A percentile compares a stretch with the other conserved stretches of the same genome.
These are phyloP conservation scores for Opeltia flavorubescens DNA, from an alignment of 495 filamentous ascomycete species.

Conservation along the genomic window DNA sequence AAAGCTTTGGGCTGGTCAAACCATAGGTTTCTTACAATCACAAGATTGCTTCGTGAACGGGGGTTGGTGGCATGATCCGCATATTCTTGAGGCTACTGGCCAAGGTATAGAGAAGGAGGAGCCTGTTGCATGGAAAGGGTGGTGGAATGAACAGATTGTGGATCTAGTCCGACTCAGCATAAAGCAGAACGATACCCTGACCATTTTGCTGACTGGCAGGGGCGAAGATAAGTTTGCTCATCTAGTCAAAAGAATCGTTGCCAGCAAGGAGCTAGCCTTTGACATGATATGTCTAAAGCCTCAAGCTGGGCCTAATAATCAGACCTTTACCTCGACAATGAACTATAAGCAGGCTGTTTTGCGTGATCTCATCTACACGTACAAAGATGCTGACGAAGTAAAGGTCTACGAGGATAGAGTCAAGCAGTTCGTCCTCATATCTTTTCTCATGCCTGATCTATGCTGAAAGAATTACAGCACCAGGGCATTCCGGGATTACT, in stretches of 20 bases:
- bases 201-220: constrained; percentile 81
- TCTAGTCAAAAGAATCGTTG: constrained; percentile 70
- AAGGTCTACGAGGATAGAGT: constrained; percentile 51
- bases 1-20: constrained; percentile 68
- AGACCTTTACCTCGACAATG: constrained; percentile 68
- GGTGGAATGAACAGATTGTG: constrained; percentile 92
- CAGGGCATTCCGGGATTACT: constrained; percentile 69
- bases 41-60: constrained; percentile 68
- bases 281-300: constrained; percentile 87
- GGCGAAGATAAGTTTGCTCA: constrained; percentile 60
- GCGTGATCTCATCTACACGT: constrained; percentile 66
- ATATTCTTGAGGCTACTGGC: constrained; percentile 75
- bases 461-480: constrained; percentile 31
- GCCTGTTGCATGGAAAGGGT: constrained; percentile 70
- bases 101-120: constrained; percentile 76
- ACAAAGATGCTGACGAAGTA: constrained; percentile 68
- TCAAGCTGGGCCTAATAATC: constrained; percentile 57
- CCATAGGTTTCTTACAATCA: constrained; percentile 59
- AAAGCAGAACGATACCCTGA: constrained; percentile 76
- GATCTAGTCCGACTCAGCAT: constrained; percentile 69
- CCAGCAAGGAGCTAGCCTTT: constrained; percentile 67
- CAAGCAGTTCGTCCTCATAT: constrained; percentile 39
- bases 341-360: constrained; percentile 78
- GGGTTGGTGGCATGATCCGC: constrained; percentile 94
- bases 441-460: neutral